Percentiles rank a stretch among this genome's conserved stretches.
These are phyloP conservation scores for Ilex paraguariensis DNA, from an alignment of 305 asterid genomes.

Conservation along the genomic window DNA sequence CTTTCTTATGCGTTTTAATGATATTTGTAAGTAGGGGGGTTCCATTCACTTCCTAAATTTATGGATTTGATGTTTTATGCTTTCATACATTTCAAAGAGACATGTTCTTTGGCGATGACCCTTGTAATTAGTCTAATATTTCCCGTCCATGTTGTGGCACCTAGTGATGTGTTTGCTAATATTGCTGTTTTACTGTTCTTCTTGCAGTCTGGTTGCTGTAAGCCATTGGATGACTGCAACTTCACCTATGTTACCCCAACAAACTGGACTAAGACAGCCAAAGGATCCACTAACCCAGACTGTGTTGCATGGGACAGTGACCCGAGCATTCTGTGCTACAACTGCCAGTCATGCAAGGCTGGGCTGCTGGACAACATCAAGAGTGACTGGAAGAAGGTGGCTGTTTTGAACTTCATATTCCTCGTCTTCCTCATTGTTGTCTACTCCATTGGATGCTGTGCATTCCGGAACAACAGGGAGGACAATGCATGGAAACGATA, in stretches of 20 bases:
- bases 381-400: conserved; percentile 81
- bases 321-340: conserved; percentile 47
- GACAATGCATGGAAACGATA: conserved; percentile 71
- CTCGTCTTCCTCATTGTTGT: conserved; percentile 77
- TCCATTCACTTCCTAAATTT: too few species aligned
- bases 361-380: conserved; percentile 86
- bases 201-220: conserved; percentile 92
- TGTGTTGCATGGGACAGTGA: conserved; percentile 61
- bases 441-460: conserved; percentile 87
- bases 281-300: conserved; percentile 39
- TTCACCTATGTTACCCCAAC: conserved; percentile 71
- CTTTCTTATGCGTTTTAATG: too few species aligned
- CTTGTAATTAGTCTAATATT: too few species aligned
- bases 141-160: neutral
- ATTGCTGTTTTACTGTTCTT: neutral
- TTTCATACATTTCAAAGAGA: too few species aligned
- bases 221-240: conserved; percentile 72
- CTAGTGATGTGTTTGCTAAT: neutral
- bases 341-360: conserved; percentile 81
- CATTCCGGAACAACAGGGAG: conserved; percentile 86
- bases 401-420: conserved; percentile 60
- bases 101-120: too few species aligned
- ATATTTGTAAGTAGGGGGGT: too few species aligned
- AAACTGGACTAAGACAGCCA: conserved; percentile 50
- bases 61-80: too few species aligned